phyloP scores from a whole-genome alignment of 2,329 filamentous ascomycete genomes.

The Monosporascus sp. region DNA sequence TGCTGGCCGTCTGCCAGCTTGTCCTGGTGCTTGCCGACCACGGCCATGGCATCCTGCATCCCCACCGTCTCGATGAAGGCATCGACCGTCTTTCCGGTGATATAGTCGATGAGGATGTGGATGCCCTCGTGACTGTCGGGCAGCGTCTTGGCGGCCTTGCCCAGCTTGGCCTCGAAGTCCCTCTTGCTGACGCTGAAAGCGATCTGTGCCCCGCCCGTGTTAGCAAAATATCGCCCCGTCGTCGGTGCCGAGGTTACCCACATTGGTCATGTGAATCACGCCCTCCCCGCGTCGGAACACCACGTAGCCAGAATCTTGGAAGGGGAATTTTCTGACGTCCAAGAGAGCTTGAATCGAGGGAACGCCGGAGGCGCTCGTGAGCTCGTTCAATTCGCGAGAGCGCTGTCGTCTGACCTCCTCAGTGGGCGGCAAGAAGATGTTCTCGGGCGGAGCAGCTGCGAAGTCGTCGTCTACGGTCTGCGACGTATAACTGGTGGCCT shows the following conservation, averaged over 20 bases:
- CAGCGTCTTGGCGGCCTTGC: slow-evolving; percentile 27
- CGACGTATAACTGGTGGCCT: too few species aligned
- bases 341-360: neutral
- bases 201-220: neutral
- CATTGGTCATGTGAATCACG: neutral
- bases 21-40: slow-evolving; percentile 42
- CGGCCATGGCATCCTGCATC: slow-evolving; percentile 46
- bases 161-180: neutral
- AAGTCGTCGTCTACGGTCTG: too few species aligned
- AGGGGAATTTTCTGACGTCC: neutral
- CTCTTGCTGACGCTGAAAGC: neutral
- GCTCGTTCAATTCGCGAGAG: neutral
- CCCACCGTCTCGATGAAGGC: slow-evolving; percentile 38
- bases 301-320: neutral
- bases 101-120: slow-evolving; percentile 44
- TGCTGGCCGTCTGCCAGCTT: slow-evolving; percentile 24
- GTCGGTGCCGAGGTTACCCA: neutral
- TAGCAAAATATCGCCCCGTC: too few species aligned
- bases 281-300: neutral
- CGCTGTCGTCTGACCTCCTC: neutral
- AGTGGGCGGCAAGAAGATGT: neutral
- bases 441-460: neutral
- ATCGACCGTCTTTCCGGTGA: slow-evolving; percentile 40
- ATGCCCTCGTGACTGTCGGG: slow-evolving; percentile 36
- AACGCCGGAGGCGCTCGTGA: neutral